Evolutionary conservation across 2,329 filamentous ascomycete species (phyloP).

Genomic region (Rasamsonia emersonii): DNA sequence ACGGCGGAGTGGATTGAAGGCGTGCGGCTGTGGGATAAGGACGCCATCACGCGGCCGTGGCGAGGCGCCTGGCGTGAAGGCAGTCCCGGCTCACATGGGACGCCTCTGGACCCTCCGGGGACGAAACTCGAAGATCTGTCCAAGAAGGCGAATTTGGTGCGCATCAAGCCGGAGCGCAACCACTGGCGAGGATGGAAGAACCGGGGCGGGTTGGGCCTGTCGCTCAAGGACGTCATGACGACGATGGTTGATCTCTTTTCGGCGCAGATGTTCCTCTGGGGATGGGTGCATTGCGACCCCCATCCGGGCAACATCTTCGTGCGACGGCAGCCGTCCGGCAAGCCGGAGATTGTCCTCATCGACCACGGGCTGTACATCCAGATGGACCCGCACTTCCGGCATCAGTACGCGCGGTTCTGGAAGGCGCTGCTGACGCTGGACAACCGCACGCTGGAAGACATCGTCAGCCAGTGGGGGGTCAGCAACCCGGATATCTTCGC

Average conservation of each 20-base stretch:
- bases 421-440: slow-evolving; percentile 90
- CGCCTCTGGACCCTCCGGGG: slow-evolving; percentile 49
- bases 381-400: slow-evolving; percentile 74
- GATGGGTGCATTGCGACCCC: slow-evolving; percentile 89
- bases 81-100: slow-evolving; percentile 67
- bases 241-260: slow-evolving; percentile 95
- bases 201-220: slow-evolving; percentile 74
- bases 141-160: slow-evolving; percentile 28
- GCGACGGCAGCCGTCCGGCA: slow-evolving; percentile 71
- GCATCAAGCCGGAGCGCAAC: slow-evolving; percentile 70
- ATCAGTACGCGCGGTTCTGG: slow-evolving; percentile 86
- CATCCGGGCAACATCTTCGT: slow-evolving; percentile 98
- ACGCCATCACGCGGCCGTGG: slow-evolving; percentile 69
- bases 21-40: slow-evolving; percentile 84
- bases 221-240: slow-evolving; percentile 80
- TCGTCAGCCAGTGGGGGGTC: slow-evolving; percentile 78
- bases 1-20: slow-evolving; percentile 98
- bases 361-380: slow-evolving; percentile 95
- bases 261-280: slow-evolving; percentile 98
- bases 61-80: slow-evolving; percentile 65
- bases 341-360: slow-evolving; percentile 84
- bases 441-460: slow-evolving; percentile 64
- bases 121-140: slow-evolving; percentile 36
- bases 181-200: slow-evolving; percentile 66
- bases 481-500: slow-evolving; percentile 86